These are phyloP conservation scores for Starmerella davenportii DNA, from an alignment of 805 yeast genomes.

Conservation along the genomic window DNA sequence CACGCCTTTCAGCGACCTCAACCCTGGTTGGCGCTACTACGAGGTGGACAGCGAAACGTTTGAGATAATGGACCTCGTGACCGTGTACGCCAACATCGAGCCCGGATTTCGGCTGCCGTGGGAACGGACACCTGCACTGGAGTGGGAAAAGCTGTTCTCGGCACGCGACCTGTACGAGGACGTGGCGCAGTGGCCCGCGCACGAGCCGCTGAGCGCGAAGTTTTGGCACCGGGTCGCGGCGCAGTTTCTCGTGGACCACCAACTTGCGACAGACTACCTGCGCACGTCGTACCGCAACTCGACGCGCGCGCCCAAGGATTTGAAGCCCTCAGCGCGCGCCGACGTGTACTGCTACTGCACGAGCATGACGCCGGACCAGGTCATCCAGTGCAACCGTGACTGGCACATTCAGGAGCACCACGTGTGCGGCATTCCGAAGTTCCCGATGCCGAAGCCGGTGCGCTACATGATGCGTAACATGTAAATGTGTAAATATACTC, in stretches of 20 bases:
- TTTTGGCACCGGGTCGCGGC: constrained; percentile 47
- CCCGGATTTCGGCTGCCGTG: constrained; percentile 26
- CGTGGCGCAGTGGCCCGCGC: constrained; percentile 36
- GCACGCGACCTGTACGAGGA: constrained; percentile 39
- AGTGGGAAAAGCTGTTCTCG: constrained; percentile 47
- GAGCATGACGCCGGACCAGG: constrained; percentile 20
- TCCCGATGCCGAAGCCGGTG: constrained; percentile 20
- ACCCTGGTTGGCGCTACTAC: constrained; percentile 60
- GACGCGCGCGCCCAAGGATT: constrained; percentile 31
- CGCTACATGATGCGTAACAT: constrained; percentile 3
- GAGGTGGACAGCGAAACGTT: constrained; percentile 45
- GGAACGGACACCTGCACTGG: constrained; percentile 29
- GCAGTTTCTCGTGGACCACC: constrained; percentile 28
- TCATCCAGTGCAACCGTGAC: constrained; percentile 14
- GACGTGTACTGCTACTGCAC: constrained; percentile 28
- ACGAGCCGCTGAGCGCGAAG: constrained; percentile 45
- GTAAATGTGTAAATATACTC: not conserved
- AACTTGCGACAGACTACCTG: constrained; percentile 33
- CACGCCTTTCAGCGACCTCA: constrained; percentile 40
- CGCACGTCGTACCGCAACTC: constrained; percentile 36
- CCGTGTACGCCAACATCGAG: constrained; percentile 42
- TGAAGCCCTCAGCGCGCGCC: not conserved
- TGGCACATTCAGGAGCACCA: not conserved
- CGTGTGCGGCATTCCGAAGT: constrained; percentile 14
- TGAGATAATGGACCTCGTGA: constrained; percentile 40